A percentile compares a stretch with the other conserved stretches of the same genome.
Evolutionary conservation across 129 eudicot genomes (phyloP).

Genomic region (Ambrosia artemisiifolia): DNA sequence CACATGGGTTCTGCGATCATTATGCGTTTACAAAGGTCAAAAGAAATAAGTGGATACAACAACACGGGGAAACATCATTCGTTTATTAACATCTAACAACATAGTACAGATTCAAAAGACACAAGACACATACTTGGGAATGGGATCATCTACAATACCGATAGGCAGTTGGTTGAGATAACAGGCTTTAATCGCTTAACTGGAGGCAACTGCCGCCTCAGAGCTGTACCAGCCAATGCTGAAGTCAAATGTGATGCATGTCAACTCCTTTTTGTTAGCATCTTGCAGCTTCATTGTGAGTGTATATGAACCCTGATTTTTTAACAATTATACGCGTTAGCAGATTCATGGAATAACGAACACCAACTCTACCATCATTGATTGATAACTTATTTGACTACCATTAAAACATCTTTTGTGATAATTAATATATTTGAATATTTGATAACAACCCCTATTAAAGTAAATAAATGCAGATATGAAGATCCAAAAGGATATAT

Average conservation of each 20-base stretch:
- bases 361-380: neutral
- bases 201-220: conserved; percentile 34
- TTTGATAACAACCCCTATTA: neutral
- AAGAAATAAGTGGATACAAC: neutral
- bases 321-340: neutral
- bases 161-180: neutral
- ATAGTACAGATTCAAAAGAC: conserved; percentile 20
- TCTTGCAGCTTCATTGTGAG: conserved; percentile 56
- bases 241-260: conserved; percentile 59
- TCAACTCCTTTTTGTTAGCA: conserved; percentile 41
- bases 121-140: neutral
- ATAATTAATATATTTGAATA: neutral
- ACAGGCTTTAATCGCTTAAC: conserved; percentile 25
- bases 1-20: neutral
- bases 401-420: neutral
- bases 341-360: neutral
- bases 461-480: neutral
- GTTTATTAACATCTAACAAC: conserved; percentile 22
- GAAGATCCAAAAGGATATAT: neutral
- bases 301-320: conserved; percentile 51
- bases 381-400: neutral
- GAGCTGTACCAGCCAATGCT: conserved; percentile 43
- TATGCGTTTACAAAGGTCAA: conserved; percentile 5
- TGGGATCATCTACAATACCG: neutral
- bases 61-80: conserved; percentile 5